These are phyloP conservation scores for Sanguinoderma infundibulare DNA, from an alignment of 1,284 basidiomycete species.

Conservation along the genomic window DNA sequence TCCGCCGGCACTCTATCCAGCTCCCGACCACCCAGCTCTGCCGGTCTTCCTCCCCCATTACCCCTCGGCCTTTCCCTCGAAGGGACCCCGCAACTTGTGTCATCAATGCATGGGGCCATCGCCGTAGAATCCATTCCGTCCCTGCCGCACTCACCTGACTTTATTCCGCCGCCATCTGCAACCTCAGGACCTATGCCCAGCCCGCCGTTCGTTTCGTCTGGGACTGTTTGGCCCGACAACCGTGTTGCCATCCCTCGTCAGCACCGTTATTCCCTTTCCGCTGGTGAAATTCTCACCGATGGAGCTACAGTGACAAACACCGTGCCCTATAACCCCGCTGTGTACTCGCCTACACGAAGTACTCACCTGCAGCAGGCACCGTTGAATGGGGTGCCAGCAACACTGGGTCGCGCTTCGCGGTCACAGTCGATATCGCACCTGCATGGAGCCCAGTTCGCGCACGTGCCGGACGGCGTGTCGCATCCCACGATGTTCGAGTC, in stretches of 20 bases:
- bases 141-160: slow-evolving; percentile 24
- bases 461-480: slow-evolving; percentile 36
- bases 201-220: slow-evolving; percentile 14
- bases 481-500: slow-evolving; percentile 30
- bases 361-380: slow-evolving; percentile 27
- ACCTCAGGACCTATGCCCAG: slow-evolving; percentile 11
- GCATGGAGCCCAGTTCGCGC: slow-evolving; percentile 51
- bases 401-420: slow-evolving; percentile 59
- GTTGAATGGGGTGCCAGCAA: slow-evolving; percentile 35
- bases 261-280: slow-evolving; percentile 37
- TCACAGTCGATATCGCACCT: slow-evolving; percentile 62
- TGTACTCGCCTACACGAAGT: slow-evolving; percentile 26
- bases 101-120: slow-evolving; percentile 19
- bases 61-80: slow-evolving; percentile 33
- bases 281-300: slow-evolving; percentile 34
- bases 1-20: slow-evolving; percentile 33
- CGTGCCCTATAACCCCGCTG: slow-evolving; percentile 25
- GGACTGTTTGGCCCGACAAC: slow-evolving; percentile 30
- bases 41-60: slow-evolving; percentile 35
- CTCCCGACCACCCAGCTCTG: slow-evolving; percentile 50
- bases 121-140: slow-evolving; percentile 21
- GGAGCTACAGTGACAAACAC: slow-evolving; percentile 24
- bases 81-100: slow-evolving; percentile 26
- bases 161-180: slow-evolving; percentile 18
- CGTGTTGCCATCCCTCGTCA: slow-evolving; percentile 23